phyloP scores from a whole-genome alignment of 331 rosid species.

The Cydonia oblonga region DNA sequence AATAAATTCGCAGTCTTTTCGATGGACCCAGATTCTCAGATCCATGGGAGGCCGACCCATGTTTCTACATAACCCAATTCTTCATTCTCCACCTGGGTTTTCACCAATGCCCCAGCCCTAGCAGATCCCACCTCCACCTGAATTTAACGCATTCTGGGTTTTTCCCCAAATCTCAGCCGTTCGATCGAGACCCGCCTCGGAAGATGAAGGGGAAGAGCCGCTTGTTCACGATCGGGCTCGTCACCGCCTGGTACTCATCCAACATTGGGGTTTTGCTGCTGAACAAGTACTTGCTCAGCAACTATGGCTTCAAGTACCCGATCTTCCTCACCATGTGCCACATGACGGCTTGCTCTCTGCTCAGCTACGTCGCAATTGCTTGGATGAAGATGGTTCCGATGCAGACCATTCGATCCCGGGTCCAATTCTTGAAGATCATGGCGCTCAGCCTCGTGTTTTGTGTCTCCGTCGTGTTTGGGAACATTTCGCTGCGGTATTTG shows the following conservation, averaged over 20 bases:
- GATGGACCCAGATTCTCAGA: constrained; percentile 38
- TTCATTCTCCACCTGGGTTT: constrained; percentile 10
- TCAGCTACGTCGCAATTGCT: constrained; percentile 73
- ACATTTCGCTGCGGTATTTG: constrained; percentile 64
- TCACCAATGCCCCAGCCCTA: constrained; percentile 25
- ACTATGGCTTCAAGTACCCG: constrained; percentile 82
- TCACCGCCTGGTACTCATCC: constrained; percentile 66
- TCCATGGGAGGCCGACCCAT: constrained; percentile 36
- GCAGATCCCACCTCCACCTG: constrained; percentile 30
- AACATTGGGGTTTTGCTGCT: constrained; percentile 74
- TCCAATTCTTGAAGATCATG: constrained; percentile 66
- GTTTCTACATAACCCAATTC: constrained; percentile 4
- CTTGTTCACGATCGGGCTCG: constrained; percentile 60
- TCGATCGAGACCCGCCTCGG: constrained; percentile 23
- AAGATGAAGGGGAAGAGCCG: constrained; percentile 64
- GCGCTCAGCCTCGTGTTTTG: constrained; percentile 69
- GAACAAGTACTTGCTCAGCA: constrained; percentile 78
- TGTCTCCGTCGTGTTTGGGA: constrained; percentile 82
- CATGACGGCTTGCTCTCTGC: constrained; percentile 77
- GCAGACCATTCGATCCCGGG: constrained; percentile 66
- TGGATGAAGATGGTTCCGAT: constrained; percentile 78
- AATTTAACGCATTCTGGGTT: neutral
- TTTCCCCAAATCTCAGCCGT: constrained; percentile 17
- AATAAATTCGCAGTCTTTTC: neutral
- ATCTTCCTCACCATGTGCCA: constrained; percentile 82